Evolutionary conservation across 805 yeast genomes (phyloP), one percentile per base, ranked within the genome.

Genomic region (Zygotorulaspora florentina): DNA sequence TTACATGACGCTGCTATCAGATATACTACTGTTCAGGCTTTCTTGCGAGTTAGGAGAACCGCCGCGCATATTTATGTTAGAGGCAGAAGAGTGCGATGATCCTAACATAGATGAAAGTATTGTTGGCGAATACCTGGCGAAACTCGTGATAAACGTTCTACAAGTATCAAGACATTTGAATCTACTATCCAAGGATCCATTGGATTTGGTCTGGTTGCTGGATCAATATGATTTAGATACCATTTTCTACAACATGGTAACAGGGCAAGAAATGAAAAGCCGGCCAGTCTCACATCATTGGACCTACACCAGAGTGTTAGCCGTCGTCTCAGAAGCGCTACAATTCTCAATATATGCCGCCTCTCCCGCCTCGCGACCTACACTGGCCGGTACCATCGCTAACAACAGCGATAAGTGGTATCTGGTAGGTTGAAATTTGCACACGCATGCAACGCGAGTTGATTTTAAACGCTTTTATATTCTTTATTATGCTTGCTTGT

Each of bases 181-280:
- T 5, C 40, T 57, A 17, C 23, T 58, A 20, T 56, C 63, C 3
- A 26, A 36, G 10, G 47, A 48, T 16, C 44, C 54, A 3, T 39
- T 53, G 11, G 61, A 58, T 35, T 34, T 55, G 2, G 46, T 45
- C 0, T 46, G 55, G 52, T 37, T 59, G 28, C 42, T 62, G 30
- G 54, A 55, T 8, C 54, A 54, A 28, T 53, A 58, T 42, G 66
- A 62, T 39, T 43, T 61, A 9, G 66, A 62, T 39, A 53, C 56
- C n/a, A 42, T 61, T 20, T 55, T 62, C 36, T 62, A 59, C 43
- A 47, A 54, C 38, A 36, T 56, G 45, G 43, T 46, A 18, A 47
- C 41, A 34, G 31, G 41, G 13, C 41, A 37, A n/a, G 39, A 46
- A 36, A 46, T 52, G n/a, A 46, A 48, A 31, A 46, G 55, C 31